Conservation (phyloP, 352 stramenopile genomes). For the Pythium aphanidermatum region DNA sequence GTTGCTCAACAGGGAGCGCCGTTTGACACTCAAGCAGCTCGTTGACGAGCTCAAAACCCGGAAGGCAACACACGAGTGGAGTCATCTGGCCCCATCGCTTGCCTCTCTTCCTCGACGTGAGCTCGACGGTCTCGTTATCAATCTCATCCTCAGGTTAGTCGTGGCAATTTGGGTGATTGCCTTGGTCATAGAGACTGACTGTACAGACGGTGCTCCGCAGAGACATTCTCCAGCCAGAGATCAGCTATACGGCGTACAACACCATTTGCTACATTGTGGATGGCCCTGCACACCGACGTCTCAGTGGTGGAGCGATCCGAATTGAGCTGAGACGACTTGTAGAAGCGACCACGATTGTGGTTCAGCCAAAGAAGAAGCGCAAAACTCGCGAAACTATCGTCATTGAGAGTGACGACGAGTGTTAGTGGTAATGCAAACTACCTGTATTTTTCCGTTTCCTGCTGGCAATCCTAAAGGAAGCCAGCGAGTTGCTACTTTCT, state of each 20-base stretch:
- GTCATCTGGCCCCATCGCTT: constrained; percentile 31
- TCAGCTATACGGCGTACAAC: constrained; percentile 73
- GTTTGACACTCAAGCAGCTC: constrained; percentile 61
- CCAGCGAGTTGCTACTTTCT: too few species aligned
- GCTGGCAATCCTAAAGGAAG: too few species aligned
- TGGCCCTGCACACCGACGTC: constrained; percentile 29
- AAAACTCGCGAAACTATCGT: too few species aligned
- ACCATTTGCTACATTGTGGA: constrained; percentile 67
- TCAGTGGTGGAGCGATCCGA: constrained; percentile 10
- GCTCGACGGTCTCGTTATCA: constrained; percentile 49
- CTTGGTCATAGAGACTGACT: constrained; percentile 2
- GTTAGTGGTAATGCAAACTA: too few species aligned
- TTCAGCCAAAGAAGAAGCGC: too few species aligned
- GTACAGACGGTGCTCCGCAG: not conserved
- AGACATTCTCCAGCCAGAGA: constrained; percentile 52
- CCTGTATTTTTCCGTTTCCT: too few species aligned
- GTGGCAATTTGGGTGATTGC: not conserved
- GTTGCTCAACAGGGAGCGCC: constrained; percentile 32
- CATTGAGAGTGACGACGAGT: too few species aligned
- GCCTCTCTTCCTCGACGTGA: constrained; percentile 24
- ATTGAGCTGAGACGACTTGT: constrained; percentile 18
- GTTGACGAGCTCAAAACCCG: constrained; percentile 60
- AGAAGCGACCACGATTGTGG: not conserved
- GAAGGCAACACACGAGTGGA: constrained; percentile 35
- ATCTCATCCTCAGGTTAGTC: constrained; percentile 35